phyloP scores from a whole-genome alignment of 345 rosid species.

The Ceriops decandra region DNA sequence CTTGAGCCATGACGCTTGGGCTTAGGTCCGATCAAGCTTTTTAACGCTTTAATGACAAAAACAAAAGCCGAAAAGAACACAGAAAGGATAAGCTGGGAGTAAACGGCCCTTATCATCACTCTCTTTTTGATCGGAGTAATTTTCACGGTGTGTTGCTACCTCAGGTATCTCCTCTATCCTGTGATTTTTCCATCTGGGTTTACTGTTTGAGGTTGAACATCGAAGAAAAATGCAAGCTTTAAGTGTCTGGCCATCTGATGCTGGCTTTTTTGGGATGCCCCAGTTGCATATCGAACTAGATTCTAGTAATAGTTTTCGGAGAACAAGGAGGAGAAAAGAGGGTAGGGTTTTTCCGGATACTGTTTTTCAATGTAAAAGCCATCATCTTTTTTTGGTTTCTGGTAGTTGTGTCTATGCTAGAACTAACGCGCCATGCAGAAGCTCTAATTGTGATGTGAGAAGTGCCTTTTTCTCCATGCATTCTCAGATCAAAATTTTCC shows the following conservation, averaged over 20 bases:
- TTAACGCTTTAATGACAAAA: too few species aligned
- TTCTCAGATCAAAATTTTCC: slow-evolving; percentile 25
- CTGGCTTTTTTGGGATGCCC: slow-evolving; percentile 45
- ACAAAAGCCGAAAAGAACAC: too few species aligned
- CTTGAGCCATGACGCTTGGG: too few species aligned
- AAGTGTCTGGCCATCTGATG: slow-evolving; percentile 41
- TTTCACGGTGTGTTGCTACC: too few species aligned
- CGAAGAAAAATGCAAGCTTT: slow-evolving; percentile 66
- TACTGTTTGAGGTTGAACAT: slow-evolving; percentile 1
- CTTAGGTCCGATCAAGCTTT: too few species aligned
- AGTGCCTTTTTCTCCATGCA: slow-evolving; percentile 23
- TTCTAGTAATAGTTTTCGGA: slow-evolving; percentile 31
- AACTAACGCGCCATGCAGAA: slow-evolving; percentile 20
- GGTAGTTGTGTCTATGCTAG: slow-evolving; percentile 22
- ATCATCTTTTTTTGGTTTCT: slow-evolving; percentile 34
- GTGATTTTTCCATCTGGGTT: slow-evolving; percentile 24
- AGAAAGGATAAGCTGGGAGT: too few species aligned
- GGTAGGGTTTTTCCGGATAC: slow-evolving; percentile 23
- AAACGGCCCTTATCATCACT: too few species aligned
- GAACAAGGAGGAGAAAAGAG: slow-evolving; percentile 27
- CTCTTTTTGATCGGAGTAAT: too few species aligned
- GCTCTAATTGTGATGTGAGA: slow-evolving; percentile 25
- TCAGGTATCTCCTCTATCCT: too few species aligned
- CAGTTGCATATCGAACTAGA: slow-evolving; percentile 44
- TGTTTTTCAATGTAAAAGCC: slow-evolving; percentile 25